phyloP scores from a whole-genome alignment of 2,329 filamentous ascomycete species.

The Ascochyta rabiei region DNA sequence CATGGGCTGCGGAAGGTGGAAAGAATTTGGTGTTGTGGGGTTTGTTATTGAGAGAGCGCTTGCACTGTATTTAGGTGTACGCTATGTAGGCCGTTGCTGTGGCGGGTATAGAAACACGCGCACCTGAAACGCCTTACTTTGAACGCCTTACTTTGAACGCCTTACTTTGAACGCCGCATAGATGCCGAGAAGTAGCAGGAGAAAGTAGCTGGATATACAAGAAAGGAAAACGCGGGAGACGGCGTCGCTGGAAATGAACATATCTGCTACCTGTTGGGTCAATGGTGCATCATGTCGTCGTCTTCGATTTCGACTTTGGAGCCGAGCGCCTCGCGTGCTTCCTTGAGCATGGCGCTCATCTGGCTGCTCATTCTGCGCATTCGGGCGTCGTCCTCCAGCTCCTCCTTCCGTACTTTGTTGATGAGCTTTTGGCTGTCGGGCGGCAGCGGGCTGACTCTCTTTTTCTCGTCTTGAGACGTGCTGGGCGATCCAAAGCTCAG shows the following conservation, averaged over 20 bases:
- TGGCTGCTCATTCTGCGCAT: conserved; percentile 80
- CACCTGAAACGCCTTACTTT: background rate
- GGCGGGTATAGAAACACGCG: background rate
- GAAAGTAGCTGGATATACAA: background rate
- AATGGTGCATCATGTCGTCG: conserved; percentile 17
- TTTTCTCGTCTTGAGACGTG: conserved; percentile 29
- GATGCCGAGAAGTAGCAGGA: background rate
- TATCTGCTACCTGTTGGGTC: background rate
- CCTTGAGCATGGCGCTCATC: conserved; percentile 83
- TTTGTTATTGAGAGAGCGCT: too few relatives aligned
- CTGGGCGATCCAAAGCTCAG: conserved; percentile 42
- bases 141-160: too few relatives aligned
- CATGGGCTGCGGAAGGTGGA: too few relatives aligned
- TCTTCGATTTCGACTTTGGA: conserved; percentile 52
- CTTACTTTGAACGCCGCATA: background rate
- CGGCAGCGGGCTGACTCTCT: conserved; percentile 48
- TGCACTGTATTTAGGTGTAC: too few relatives aligned
- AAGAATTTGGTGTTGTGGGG: too few relatives aligned
- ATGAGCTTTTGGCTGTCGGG: conserved; percentile 76
- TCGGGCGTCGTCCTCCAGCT: conserved; percentile 77
- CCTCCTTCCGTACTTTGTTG: conserved; percentile 72
- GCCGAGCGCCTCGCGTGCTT: conserved; percentile 84
- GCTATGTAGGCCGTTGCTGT: background rate
- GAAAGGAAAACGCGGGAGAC: background rate
- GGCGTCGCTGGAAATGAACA: too few relatives aligned